Base-by-base conservation (phyloP, 257 asterid genomes). In the Solanum medicagineum region DNA sequence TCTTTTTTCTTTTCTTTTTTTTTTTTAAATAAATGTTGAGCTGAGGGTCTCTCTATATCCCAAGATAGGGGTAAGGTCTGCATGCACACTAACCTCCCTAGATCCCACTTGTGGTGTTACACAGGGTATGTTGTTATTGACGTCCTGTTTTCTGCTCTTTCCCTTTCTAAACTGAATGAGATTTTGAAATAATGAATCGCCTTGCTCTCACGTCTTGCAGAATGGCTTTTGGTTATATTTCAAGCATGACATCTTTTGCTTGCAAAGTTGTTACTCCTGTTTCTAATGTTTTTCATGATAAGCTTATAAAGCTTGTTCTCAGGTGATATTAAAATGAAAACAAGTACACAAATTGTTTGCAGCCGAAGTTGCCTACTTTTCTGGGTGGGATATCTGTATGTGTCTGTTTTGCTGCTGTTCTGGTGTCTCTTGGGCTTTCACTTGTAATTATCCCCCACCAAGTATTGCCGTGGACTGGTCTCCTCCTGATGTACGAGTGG, bases 401-500 rank as follows among this genome's bases (percentile, higher is more conserved):
- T 68, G 89, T 89, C 88, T 92, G 96, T 85, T 90, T 92, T 82
- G 62, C 86, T 82, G 92, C 93, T 71, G 97, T 93, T 87, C 49
- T 93, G 86, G 85, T 87, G 86, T 95, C 99, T 75, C 92, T 95
- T 83, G 98, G 94, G 60, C 85, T 97, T 81, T 90, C 98, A 32
- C 85, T 95, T 85, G 87, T 88, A 45, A 90, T 95, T 83, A 94
- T 94, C 85, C 99, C 99, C 83, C 92, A 91, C 57, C 98, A 95
- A 94, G 91, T 95, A 57, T 92, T 91, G 91, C 99, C 99, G 8
- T 97, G 98, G 99, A 94, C 98, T 80, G 99, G 99, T 83, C 88
- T 97, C 81, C 85, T 94, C 82, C 95, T 97, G 29, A 92, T 97
- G 92, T 97, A 93, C 32, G 98, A 97, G 80, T 97, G 99, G 99